Evolutionary conservation across 2,329 filamentous ascomycete species (phyloP), one percentile per base, ranked within the genome.

Genomic region (Aspergillus novofumigatus): DNA sequence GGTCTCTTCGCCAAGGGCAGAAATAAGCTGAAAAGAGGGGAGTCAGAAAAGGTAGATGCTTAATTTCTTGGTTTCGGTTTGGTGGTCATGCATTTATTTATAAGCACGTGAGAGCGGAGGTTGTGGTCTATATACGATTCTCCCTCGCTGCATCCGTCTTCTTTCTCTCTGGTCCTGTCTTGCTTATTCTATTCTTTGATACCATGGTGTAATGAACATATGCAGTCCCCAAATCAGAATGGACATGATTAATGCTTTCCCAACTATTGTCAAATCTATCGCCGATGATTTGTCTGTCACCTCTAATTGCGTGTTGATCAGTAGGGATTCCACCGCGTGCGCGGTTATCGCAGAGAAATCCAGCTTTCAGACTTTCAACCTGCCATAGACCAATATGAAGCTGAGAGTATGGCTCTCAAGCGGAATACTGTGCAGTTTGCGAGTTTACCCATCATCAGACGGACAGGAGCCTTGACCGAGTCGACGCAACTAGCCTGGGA

Each of bases 1-100:
- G 93, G 92, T 53, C 76, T 97, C 62, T 87, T 97, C 73, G 91
- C 89, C 63, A 96, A 96, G 78, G 91, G 92, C 65, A 93, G 90
- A 77, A 93, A 84, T 77, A 93, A 91, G 75, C 86, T 96, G 68
- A 80, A 80, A 71, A 84, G 83, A 62, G 85, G 86, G 60, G 75
- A 75, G 53, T 75, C 75, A 70, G 90, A 94, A 76, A 95, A 95
- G 90, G 90, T 92, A 89, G 91, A 91, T 86, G 78, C 81, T 83
- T 86, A 78, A 51, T 65, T 80, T 83, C 72, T 75, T 63, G 53
- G 51, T 52, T 38, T 54, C 48, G 51, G 26, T 56, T 69, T 72
- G 69, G 59, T 68, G 53, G 63, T 54, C 20, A 44, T 45, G 21
- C 41, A 44, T 44, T 14, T 11, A 29, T 29, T 29, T 44, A 21